Base-by-base conservation (phyloP, 1,284 basidiomycete genomes). In the Abortiporus biennis region DNA sequence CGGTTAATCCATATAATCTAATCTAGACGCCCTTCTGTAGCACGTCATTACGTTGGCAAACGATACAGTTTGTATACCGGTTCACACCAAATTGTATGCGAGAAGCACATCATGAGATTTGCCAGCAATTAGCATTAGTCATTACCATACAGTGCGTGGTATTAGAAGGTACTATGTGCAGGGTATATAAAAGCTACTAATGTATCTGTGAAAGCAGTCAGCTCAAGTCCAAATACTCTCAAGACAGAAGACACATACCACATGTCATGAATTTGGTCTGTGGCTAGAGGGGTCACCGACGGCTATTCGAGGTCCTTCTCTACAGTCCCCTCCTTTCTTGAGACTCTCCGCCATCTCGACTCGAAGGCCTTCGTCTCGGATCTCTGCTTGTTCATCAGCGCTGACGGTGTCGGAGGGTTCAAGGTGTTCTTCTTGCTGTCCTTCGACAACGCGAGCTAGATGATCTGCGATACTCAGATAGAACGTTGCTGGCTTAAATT, bases 401-500 rank as follows among this genome's bases (percentile, higher is more conserved):
- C 47, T 40, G 23, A 20, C 35, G 32, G 36, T 27, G 23, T 35
- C 36, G 13, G 16, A 31, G 4, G 33, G 29, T 20, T 40, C 47
- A 11, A 25, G 23, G 12, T 36, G 43, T 16, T 31, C 13, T 8
- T 12, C 9, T 25, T 43, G 50, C 48, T 54, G 59, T 2, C 71
- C 71, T 51, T 87, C 85, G 21, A 85, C 84, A 40, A 81, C 75
- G n/a, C 73, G 69, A 3, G 84, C 83, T 19, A 87, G 63, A 35
- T 66, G 59, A 50, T 89, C 85, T 3, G 74, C 87, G 41, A 92
- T 76, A 36, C 87, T 82, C 3, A 91, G 74, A 57, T 93, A 94
- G 61, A 94, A 94, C 4, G 85, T 91, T 16, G 82, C 88, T 4
- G 90, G 89, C 47, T 84, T 83, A 67, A 93, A 96, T 46, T 84